phyloP scores from a whole-genome alignment of 2,329 filamentous ascomycete species.

The Curvularia verruculosa region DNA sequence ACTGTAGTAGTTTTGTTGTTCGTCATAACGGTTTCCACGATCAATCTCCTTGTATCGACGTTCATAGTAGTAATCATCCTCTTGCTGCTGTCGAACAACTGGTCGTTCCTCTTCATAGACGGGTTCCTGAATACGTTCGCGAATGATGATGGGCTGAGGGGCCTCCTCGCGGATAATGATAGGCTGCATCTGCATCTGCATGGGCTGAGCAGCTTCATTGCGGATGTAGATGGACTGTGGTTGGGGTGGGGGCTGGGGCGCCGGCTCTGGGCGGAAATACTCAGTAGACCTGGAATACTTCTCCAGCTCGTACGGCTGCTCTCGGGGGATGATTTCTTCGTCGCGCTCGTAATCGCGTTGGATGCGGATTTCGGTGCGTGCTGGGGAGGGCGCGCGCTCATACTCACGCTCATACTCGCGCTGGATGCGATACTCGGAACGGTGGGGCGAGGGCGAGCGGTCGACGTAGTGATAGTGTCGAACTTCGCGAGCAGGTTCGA shows the following conservation, averaged over 20 bases:
- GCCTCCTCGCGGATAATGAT: constrained; percentile 54
- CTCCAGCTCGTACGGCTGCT: constrained; percentile 52
- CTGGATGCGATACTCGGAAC: constrained; percentile 59
- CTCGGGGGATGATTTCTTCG: constrained; percentile 33
- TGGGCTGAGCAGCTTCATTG: constrained; percentile 57
- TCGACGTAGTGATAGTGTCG: constrained; percentile 49
- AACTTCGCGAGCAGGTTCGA: constrained; percentile 38
- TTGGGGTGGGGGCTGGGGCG: constrained; percentile 31
- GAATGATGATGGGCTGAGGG: constrained; percentile 54
- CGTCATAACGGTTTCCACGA: constrained; percentile 52
- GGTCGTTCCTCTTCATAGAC: constrained; percentile 63
- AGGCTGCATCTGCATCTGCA: constrained; percentile 48
- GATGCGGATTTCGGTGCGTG: constrained; percentile 48
- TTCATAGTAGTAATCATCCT: constrained; percentile 68
- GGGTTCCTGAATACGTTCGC: constrained; percentile 56
- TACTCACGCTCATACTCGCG: constrained; percentile 49
- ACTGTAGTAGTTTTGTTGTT: constrained; percentile 59
- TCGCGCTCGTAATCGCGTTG: constrained; percentile 45
- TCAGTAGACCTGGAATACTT: constrained; percentile 61
- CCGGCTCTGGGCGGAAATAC: constrained; percentile 55
- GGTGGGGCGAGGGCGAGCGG: constrained; percentile 51
- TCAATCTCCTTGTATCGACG: constrained; percentile 62
- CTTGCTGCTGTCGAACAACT: constrained; percentile 54
- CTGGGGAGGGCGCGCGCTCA: constrained; percentile 55
- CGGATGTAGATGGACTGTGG: constrained; percentile 57